Percentiles rank a stretch among this genome's conserved stretches.
Evolutionary conservation across 2,329 filamentous ascomycete genomes (phyloP).

Genomic region (Phaeosphaeria sp.): DNA sequence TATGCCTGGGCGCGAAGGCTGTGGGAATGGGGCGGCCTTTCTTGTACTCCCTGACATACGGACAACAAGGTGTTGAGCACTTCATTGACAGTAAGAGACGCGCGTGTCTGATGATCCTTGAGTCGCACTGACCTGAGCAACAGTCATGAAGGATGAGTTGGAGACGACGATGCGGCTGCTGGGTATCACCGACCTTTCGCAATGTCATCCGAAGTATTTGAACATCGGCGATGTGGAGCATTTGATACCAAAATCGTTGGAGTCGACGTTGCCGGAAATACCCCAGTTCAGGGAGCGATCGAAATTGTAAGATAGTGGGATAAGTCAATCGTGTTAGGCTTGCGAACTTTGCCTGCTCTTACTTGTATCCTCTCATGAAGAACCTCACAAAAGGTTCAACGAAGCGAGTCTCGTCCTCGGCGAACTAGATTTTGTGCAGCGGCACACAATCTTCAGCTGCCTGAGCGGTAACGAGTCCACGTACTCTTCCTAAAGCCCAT

Average conservation of each 20-base stretch:
- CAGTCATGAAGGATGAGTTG: slow-evolving; percentile 24
- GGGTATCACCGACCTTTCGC: slow-evolving; percentile 64
- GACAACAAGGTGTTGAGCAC: slow-evolving; percentile 57
- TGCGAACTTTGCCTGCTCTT: too few species aligned
- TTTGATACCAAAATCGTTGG: slow-evolving; percentile 11
- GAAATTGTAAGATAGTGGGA: slow-evolving; percentile 25
- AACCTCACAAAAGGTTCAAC: too few species aligned
- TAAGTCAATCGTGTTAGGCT: too few species aligned
- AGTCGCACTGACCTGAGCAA: background rate
- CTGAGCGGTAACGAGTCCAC: background rate
- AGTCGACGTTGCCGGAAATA: slow-evolving; percentile 15
- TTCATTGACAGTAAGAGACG: slow-evolving; percentile 17
- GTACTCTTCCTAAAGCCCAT: background rate
- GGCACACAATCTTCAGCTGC: background rate
- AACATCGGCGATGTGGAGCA: slow-evolving; percentile 50
- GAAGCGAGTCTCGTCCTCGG: too few species aligned
- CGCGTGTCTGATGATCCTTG: too few species aligned
- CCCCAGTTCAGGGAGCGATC: slow-evolving; percentile 3
- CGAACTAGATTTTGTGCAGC: too few species aligned
- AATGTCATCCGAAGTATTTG: slow-evolving; percentile 64
- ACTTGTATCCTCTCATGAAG: too few species aligned
- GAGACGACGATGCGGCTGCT: slow-evolving; percentile 64
- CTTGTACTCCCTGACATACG: slow-evolving; percentile 67
- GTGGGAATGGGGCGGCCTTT: slow-evolving; percentile 69
- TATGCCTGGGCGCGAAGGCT: slow-evolving; percentile 61